A percentile compares a stretch with the other conserved stretches of the same genome.
Conservation (phyloP, 495 filamentous ascomycete species). For the Penicillium crystallinum region DNA sequence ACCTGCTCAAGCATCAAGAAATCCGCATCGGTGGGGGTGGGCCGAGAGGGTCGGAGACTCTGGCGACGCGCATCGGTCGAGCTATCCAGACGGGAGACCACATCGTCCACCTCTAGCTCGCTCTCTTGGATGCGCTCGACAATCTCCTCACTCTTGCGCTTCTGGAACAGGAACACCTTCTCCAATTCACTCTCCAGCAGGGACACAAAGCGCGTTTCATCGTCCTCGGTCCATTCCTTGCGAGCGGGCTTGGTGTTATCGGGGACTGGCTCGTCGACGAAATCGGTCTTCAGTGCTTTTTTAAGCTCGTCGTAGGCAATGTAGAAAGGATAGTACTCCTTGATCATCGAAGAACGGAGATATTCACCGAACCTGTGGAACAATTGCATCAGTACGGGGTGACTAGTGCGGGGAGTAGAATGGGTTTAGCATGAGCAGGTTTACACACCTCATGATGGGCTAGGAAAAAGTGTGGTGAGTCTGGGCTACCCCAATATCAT, state of each 20-base stretch:
- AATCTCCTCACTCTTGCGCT: constrained; percentile 92
- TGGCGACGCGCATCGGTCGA: constrained; percentile 17
- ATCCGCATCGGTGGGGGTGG: constrained; percentile 70
- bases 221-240: constrained; percentile 81
- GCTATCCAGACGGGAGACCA: constrained; percentile 64
- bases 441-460: constrained; percentile 28
- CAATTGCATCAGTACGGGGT: constrained; percentile 17
- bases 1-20: constrained; percentile 93
- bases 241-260: constrained; percentile 51
- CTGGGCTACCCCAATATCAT: constrained; percentile 14
- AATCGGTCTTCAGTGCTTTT: constrained; percentile 70
- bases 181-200: constrained; percentile 87
- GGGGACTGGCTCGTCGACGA: constrained; percentile 50
- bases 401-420: not conserved
- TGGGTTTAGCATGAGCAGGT: not conserved
- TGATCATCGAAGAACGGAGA: constrained; percentile 85
- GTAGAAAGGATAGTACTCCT: constrained; percentile 95
- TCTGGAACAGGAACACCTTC: constrained; percentile 94
- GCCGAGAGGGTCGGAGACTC: constrained; percentile 16
- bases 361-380: constrained; percentile 90
- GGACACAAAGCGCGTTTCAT: constrained; percentile 83
- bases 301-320: constrained; percentile 96
- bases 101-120: constrained; percentile 84
- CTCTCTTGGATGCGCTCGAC: constrained; percentile 77
- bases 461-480: not conserved